Conservation (phyloP, 805 yeast genomes). For the Lachancea sp. region DNA sequence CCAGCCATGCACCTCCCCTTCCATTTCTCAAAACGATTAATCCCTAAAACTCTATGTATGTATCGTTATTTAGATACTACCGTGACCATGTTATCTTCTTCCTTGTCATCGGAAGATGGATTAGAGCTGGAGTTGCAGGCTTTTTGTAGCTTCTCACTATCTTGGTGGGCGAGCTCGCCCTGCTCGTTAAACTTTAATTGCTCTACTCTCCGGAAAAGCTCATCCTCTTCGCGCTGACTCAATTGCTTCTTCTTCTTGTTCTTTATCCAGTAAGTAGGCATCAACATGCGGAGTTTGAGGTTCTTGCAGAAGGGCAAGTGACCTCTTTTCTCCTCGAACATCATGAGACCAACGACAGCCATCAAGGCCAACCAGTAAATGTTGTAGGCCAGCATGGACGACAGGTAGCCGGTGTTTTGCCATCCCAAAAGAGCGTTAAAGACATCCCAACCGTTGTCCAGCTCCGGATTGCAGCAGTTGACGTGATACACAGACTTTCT, state of each 20-base stretch:
- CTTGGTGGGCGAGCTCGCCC: conserved; percentile 24
- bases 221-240: conserved; percentile 45
- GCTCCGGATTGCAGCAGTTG: conserved; percentile 93
- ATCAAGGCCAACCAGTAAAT: conserved; percentile 77
- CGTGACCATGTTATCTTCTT: conserved; percentile 1
- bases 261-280: conserved; percentile 70
- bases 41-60: neutral
- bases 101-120: neutral
- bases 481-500: conserved; percentile 85
- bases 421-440: conserved; percentile 93
- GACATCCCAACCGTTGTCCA: conserved; percentile 93
- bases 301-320: conserved; percentile 65
- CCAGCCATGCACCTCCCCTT: too few species aligned
- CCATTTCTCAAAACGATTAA: too few species aligned
- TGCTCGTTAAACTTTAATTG: conserved; percentile 33
- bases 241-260: conserved; percentile 57
- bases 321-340: conserved; percentile 78
- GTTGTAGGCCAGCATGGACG: conserved; percentile 85
- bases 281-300: conserved; percentile 44
- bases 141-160: neutral
- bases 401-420: conserved; percentile 95
- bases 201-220: conserved; percentile 43
- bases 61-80: neutral
- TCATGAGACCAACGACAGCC: conserved; percentile 49
- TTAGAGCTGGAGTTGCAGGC: neutral